Percentiles rank a stretch among this genome's conserved stretches.
phyloP scores from a whole-genome alignment of 2,329 filamentous ascomycete genomes.

The Nemania bipapillata region DNA sequence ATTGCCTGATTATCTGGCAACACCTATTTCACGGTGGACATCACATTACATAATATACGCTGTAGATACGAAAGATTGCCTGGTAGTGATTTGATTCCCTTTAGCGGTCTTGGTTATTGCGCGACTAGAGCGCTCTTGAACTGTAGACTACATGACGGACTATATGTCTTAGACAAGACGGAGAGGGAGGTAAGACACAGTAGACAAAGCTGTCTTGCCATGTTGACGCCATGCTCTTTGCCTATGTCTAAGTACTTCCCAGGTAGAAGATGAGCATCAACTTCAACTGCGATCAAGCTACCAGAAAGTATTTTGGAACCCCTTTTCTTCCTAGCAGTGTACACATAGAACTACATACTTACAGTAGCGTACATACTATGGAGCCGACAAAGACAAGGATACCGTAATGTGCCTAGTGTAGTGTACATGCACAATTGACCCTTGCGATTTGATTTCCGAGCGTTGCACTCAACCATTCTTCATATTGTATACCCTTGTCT shows the following conservation, averaged over 20 bases:
- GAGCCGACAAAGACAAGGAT: constrained; percentile 22
- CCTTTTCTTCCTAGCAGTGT: constrained; percentile 15
- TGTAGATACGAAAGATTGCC: too few species aligned
- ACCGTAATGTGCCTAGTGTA: constrained; percentile 2
- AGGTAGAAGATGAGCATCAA: background rate
- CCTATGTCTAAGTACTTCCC: background rate
- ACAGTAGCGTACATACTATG: constrained; percentile 17
- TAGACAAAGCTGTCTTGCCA: constrained; percentile 31
- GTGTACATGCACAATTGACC: constrained; percentile 24
- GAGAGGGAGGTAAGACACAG: constrained; percentile 1
- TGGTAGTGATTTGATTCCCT: too few species aligned
- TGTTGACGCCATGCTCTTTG: constrained; percentile 22
- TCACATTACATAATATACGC: too few species aligned
- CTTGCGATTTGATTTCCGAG: constrained; percentile 39
- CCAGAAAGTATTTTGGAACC: background rate
- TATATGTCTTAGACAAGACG: constrained; percentile 32
- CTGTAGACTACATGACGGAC: constrained; percentile 5
- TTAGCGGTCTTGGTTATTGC: too few species aligned
- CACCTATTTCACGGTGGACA: too few species aligned
- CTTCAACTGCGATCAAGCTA: background rate
- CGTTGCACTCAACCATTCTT: constrained; percentile 37
- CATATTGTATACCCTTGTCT: constrained; percentile 28
- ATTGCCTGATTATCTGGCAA: constrained; percentile 20
- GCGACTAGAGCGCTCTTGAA: too few species aligned
- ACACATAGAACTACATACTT: background rate